Evolutionary conservation across 2,329 filamentous ascomycete species (phyloP).

Genomic region (Anisogramma anomala): DNA sequence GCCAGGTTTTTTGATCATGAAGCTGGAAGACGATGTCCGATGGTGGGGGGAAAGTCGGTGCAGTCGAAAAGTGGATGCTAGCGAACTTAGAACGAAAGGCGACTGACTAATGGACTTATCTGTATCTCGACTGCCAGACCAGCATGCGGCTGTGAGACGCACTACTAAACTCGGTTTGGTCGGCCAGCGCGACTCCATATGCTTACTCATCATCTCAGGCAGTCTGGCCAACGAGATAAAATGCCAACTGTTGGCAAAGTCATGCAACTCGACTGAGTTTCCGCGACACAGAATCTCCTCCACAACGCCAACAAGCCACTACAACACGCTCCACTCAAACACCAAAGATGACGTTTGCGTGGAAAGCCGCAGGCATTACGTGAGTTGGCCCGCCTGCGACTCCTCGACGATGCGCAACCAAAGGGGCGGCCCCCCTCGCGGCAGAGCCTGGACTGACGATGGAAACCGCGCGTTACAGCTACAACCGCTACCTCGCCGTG

Average conservation of each 20-base stretch:
- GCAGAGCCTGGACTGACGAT: slow-evolving; percentile 1
- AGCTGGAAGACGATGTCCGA: slow-evolving; percentile 1
- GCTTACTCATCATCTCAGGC: no score
- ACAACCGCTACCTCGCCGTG: slow-evolving; percentile 98
- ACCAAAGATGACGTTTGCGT: slow-evolving; percentile 86
- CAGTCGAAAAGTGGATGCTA: neutral
- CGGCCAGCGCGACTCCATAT: no score
- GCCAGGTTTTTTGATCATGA: neutral
- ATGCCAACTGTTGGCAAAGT: no score
- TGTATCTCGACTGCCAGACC: no score
- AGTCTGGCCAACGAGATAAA: no score
- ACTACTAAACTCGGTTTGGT: no score
- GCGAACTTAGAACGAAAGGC: neutral
- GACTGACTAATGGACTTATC: slow-evolving; percentile 5
- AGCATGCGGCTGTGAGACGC: no score
- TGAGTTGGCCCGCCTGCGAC: no score
- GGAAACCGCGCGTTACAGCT: slow-evolving; percentile 44
- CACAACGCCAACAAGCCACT: neutral
- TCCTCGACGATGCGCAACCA: no score
- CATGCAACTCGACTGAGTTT: no score
- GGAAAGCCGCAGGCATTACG: slow-evolving; percentile 97
- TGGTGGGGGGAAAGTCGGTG: neutral
- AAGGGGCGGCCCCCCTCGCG: no score
- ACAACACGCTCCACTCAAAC: slow-evolving; percentile 20
- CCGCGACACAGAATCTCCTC: neutral